These are phyloP conservation scores for Voacanga thouarsii DNA, from an alignment of 257 asterid species.

Conservation along the genomic window DNA sequence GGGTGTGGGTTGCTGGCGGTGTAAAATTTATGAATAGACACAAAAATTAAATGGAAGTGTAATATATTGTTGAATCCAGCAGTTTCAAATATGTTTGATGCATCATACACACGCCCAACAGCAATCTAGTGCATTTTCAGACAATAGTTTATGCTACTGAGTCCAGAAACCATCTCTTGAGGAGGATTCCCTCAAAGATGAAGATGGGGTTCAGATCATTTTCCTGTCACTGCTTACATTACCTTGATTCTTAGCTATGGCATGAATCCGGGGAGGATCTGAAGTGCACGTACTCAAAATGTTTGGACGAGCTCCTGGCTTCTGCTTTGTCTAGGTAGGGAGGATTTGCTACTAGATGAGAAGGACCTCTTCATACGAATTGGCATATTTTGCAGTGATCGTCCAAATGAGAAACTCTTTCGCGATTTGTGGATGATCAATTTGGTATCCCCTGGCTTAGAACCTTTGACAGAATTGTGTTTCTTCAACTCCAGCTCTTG, in stretches of 20 bases:
- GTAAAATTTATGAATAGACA: background rate
- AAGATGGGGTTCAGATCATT: background rate
- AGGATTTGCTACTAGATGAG: conserved; percentile 45
- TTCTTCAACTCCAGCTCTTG: conserved; percentile 15
- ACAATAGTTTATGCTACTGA: background rate
- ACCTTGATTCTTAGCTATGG: background rate
- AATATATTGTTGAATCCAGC: background rate
- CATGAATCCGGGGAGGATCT: background rate
- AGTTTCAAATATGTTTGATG: background rate
- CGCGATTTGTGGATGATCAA: conserved; percentile 34
- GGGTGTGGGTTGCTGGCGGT: too few relatives aligned
- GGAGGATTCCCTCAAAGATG: background rate
- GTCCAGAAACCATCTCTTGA: conserved; percentile 3
- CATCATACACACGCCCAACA: background rate
- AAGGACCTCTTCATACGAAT: conserved; percentile 57
- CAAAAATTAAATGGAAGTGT: background rate
- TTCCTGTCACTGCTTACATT: too few relatives aligned
- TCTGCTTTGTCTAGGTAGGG: conserved; percentile 36
- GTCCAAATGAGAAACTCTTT: conserved; percentile 47
- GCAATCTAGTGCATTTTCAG: too few relatives aligned
- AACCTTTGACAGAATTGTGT: conserved; percentile 10
- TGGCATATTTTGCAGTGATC: conserved; percentile 43
- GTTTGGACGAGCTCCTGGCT: conserved; percentile 27
- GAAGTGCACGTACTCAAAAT: conserved; percentile 6
- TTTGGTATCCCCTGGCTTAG: conserved; percentile 18